Base-by-base conservation (phyloP, 306 rosid species). In the Corylus avellana region DNA sequence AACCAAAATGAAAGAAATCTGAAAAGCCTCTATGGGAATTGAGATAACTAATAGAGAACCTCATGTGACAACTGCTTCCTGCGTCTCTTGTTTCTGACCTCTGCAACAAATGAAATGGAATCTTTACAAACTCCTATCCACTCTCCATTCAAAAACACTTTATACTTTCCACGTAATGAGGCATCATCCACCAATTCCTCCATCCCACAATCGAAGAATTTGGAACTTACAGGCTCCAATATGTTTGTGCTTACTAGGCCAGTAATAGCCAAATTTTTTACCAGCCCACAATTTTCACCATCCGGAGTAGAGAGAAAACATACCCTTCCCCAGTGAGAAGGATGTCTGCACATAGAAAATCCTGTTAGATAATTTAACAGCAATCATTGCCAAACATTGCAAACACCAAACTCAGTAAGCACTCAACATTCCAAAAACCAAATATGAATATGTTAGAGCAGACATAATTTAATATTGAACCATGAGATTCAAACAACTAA, bases 281-380 rank as follows among this genome's bases (percentile, higher is more conserved):
- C 92, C 5, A 96, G 93, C 29, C 99, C 99, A 84, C 99, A 96
- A 83, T 96, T 96, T 90, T 96, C 99, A 77, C 99, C 99, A 70
- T 96, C 99, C 0, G 98, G 98, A 69, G 99, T 96, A 61, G 98
- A 93, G 64, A 96, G 91, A 81, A 91, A 93, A 82, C 99, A 96
- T 72, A 96, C 97, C 86, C 90, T 93, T 6, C 99, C 99, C 99
- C 98, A 96, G 79, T 93, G 99, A 66, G 99, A 96, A 82, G 99
- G 98, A 87, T 96, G 99, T 87, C 99, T 96, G 93, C 86, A 89
- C 48, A 72, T 72, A 75, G 10, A 89, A 85, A 63, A 75, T 75
- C 79, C 67, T 7, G 78, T 78, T 63, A 83, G 79, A 78, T 75
- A 75, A 67, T 53, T 22, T 72, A 58, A 70, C 74, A 57, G 56